A percentile compares a stretch with the other conserved stretches of the same genome.
Evolutionary conservation across 208 protist species (phyloP).

Genomic region (Trypanosoma lewisi): DNA sequence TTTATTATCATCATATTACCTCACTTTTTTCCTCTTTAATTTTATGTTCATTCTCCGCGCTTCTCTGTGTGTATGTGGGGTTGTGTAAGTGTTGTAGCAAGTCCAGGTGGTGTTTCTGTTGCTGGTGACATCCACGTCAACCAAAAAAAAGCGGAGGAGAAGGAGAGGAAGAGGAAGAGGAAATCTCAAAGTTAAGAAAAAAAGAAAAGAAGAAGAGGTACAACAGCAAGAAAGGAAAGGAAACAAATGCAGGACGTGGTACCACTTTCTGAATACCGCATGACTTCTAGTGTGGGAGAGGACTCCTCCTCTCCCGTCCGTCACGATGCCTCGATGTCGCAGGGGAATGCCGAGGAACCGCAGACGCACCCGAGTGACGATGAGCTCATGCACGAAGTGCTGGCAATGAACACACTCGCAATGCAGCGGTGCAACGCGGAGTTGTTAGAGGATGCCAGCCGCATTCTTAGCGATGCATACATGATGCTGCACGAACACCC

Average conservation of each 20-base stretch:
- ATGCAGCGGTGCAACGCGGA: constrained; percentile 69
- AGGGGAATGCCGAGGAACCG: background rate
- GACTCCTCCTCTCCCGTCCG: background rate
- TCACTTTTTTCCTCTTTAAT: no score
- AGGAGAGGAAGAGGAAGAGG: background rate
- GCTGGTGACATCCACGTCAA: no score
- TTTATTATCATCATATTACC: no score
- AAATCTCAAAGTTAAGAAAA: background rate
- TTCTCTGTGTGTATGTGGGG: no score
- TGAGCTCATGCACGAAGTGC: constrained; percentile 67
- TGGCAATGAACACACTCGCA: constrained; percentile 80
- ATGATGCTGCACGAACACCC: constrained; percentile 40
- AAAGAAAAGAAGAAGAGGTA: background rate
- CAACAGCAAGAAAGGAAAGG: background rate
- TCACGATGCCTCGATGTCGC: background rate
- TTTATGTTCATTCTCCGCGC: no score
- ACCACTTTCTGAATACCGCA: background rate
- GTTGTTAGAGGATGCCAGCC: constrained; percentile 49
- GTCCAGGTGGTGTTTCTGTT: no score
- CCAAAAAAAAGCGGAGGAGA: background rate
- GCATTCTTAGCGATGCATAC: constrained; percentile 57
- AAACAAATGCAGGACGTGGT: constrained; percentile 2
- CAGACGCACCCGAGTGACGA: constrained; percentile 23
- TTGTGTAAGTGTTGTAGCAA: no score
- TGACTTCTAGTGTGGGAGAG: background rate